Evolutionary conservation across 257 asterid genomes (phyloP).

Genomic region (Perilla frutescens): DNA sequence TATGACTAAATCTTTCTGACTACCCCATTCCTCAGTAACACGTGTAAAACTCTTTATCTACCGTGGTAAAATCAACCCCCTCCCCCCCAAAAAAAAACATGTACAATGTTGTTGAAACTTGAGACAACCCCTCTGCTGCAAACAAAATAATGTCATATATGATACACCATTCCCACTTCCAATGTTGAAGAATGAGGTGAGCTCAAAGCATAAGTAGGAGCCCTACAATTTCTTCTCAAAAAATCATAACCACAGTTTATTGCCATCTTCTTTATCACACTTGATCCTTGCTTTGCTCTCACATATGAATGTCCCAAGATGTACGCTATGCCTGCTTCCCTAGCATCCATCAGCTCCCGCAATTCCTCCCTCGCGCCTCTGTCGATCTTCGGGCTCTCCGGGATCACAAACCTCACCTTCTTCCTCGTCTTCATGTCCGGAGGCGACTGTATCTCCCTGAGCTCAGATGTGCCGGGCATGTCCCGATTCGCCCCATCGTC

Average conservation of each 20-base stretch:
- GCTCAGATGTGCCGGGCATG: slow-evolving; percentile 56
- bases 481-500: slow-evolving; percentile 39
- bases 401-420: slow-evolving; percentile 74
- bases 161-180: slow-evolving; percentile 95
- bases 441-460: slow-evolving; percentile 49
- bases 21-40: slow-evolving; percentile 28
- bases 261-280: slow-evolving; percentile 70
- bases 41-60: slow-evolving; percentile 20
- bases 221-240: slow-evolving; percentile 84
- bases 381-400: slow-evolving; percentile 68
- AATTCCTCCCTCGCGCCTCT: slow-evolving; percentile 58
- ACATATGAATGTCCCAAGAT: slow-evolving; percentile 85
- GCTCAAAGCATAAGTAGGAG: slow-evolving; percentile 62
- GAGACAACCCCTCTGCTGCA: background rate
- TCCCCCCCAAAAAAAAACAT: background rate
- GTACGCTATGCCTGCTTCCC: slow-evolving; percentile 87
- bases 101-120: slow-evolving; percentile 7
- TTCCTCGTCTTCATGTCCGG: slow-evolving; percentile 47
- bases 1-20: background rate
- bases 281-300: slow-evolving; percentile 83
- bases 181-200: slow-evolving; percentile 89
- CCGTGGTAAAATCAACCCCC: background rate
- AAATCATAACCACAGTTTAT: slow-evolving; percentile 82
- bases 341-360: slow-evolving; percentile 78
- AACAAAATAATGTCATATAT: slow-evolving; percentile 50